Evolutionary conservation across 1,284 basidiomycete species (phyloP).

Genomic region (Ceratobasidium sp.): DNA sequence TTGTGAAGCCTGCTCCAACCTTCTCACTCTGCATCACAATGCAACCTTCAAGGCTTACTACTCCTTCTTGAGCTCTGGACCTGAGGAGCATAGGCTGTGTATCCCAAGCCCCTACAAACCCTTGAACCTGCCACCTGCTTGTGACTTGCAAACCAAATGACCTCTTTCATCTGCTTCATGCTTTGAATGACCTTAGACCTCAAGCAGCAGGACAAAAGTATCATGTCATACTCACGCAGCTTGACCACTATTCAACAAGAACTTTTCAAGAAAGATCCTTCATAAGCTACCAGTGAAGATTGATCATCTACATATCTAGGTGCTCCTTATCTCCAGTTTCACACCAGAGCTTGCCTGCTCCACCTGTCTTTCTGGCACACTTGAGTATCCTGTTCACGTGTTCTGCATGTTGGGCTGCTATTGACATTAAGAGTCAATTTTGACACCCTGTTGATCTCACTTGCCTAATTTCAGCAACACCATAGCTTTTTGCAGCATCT

Average conservation of each 20-base stretch:
- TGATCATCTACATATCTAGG: neutral
- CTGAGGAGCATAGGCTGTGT: neutral
- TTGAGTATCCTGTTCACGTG: neutral
- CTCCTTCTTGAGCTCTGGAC: neutral
- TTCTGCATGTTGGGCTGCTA: neutral
- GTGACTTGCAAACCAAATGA: neutral
- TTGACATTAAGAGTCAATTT: neutral
- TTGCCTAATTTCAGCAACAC: neutral
- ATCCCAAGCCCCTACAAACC: neutral
- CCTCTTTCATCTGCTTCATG: neutral
- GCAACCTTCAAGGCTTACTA: neutral
- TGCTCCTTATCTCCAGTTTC: neutral
- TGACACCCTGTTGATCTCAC: neutral
- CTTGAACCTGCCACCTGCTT: neutral
- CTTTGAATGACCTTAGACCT: neutral
- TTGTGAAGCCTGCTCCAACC: neutral
- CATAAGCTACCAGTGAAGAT: neutral
- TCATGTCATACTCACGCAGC: neutral
- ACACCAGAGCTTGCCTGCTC: neutral
- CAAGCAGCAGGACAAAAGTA: neutral
- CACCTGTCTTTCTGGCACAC: neutral
- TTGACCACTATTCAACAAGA: neutral
- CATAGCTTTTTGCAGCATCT: neutral
- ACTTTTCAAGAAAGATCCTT: neutral
- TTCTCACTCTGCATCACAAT: neutral